Evolutionary conservation across 257 asterid species (phyloP), one percentile per base, ranked within the genome.

Genomic region (Gentiana straminea): DNA sequence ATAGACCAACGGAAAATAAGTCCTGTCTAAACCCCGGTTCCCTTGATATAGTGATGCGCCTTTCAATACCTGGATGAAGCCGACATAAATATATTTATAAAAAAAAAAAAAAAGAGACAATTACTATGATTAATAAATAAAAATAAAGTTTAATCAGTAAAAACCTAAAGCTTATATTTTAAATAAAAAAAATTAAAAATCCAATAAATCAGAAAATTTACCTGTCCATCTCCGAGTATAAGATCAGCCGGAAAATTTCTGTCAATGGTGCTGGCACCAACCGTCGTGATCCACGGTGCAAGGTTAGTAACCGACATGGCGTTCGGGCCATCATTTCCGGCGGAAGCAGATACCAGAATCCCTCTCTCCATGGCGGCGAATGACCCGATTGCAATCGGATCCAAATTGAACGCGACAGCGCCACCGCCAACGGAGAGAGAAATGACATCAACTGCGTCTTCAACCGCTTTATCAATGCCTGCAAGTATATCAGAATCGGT

Each of bases 181-280:
- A 39, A 41, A 4, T 41, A 41, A 41, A 2, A 41, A 41, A 41
- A 41, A 41, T 24, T 24, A 24, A 24, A 24, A 24, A 24, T 24
- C 24, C 24, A 41, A 41, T 5, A 3, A 41, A 10, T 41, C 9
- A 41, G 46, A 41, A 41, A 41, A 0, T 41, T 7, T 10, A 73
- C 74, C 36, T 64, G 63, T 1, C 94, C 93, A 58, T 86, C 77
- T 43, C 46, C 81, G 1, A 89, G 81, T 52, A 81, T 43, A 1
- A 89, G 61, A 65, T 81, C 84, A 1, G 95, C 95, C 0, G 83
- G 86, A 37, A 89, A 89, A n/a, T 36, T 77, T 24, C 97, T 54
- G 49, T 89, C 97, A 0, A 89, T 86, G 0, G 97, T 89, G 71
- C 97, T 71, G 0, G 97, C 97, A 1, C 97, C 97, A 5, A 89